Conservation (phyloP, 305 asterid genomes). For the Fraxinus velutina region DNA sequence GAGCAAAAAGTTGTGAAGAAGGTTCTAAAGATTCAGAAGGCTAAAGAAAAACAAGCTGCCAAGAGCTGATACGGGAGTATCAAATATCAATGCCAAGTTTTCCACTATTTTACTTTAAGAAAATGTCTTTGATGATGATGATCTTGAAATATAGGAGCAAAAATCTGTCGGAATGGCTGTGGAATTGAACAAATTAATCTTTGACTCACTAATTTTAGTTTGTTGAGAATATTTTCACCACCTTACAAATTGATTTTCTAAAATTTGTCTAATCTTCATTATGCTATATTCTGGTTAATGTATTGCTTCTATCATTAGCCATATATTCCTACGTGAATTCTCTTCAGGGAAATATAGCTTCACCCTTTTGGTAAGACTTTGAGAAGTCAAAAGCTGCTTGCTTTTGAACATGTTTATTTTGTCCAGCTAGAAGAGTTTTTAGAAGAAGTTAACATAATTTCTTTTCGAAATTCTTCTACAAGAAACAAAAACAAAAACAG, state of each 20-base stretch:
- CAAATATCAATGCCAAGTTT: neutral
- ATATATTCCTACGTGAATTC: neutral
- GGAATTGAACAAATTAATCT: constrained; percentile 8
- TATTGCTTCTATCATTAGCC: neutral
- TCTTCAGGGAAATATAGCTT: neutral
- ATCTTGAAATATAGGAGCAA: constrained; percentile 30
- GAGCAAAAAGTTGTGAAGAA: constrained; percentile 60
- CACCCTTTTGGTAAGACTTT: neutral
- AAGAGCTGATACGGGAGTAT: constrained; percentile 31
- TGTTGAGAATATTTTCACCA: constrained; percentile 17
- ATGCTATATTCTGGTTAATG: neutral
- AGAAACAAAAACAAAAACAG: neutral
- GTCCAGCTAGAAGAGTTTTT: neutral
- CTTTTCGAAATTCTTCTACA: too few species aligned
- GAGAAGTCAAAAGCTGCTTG: neutral
- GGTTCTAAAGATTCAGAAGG: constrained; percentile 66
- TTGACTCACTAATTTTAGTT: neutral
- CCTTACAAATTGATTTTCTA: neutral
- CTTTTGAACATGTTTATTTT: neutral
- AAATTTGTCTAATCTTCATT: neutral
- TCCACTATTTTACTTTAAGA: constrained; percentile 2
- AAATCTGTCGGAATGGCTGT: constrained; percentile 9
- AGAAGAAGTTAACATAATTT: neutral
- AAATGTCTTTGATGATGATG: constrained; percentile 33
- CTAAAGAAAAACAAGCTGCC: constrained; percentile 51